Base-by-base conservation (phyloP, 345 rosid species). In the Gossypium australe region DNA sequence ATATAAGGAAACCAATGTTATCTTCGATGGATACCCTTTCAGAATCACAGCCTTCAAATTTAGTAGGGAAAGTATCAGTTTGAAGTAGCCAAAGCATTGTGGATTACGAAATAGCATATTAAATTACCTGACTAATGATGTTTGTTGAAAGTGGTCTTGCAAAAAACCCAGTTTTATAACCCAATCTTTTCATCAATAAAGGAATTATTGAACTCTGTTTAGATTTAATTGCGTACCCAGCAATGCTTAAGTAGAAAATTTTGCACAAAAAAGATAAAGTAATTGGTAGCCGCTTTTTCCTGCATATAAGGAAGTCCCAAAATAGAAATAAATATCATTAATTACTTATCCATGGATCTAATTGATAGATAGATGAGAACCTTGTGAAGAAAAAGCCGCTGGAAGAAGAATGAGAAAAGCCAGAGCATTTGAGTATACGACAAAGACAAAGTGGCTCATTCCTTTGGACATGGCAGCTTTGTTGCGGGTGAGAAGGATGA, bases 381-480 rank as follows among this genome's bases (percentile, higher is more conserved):
- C 83, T 81, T 60, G 58, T 71, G 77, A 81, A 51, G 80, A 85
- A 9, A 80, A 67, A 57, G 74, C 71, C 34, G 29, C 0, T 4
- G 84, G 82, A 75, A 87, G 70, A 70, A 84, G 69, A 70, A 85
- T 59, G 70, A 82, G 58, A 24, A 82, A 74, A 38, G 82, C 86
- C 63, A 83, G 62, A 73, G 80, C 82, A 78, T 84, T 81, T 2
- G 89, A 67, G 73, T 87, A 87, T 72, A 81, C 73, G 41, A 84
- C 85, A 66, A 80, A 78, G 63, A 86, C 81, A 58, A 76, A 82
- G 74, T 64, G 86, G 70, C 75, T 84, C 82, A 83, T 82, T 59
- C 87, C 86, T 70, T 57, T 48, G 18, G 89, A 84, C 83, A 87
- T 82, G 74, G 87, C 86, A n/a, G 84, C 85, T 70, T 87, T 84